Percentiles rank a stretch among this genome's conserved stretches.
These are phyloP conservation scores for Serendipita sp. DNA, from an alignment of 768 basidiomycete genomes.

Conservation along the genomic window DNA sequence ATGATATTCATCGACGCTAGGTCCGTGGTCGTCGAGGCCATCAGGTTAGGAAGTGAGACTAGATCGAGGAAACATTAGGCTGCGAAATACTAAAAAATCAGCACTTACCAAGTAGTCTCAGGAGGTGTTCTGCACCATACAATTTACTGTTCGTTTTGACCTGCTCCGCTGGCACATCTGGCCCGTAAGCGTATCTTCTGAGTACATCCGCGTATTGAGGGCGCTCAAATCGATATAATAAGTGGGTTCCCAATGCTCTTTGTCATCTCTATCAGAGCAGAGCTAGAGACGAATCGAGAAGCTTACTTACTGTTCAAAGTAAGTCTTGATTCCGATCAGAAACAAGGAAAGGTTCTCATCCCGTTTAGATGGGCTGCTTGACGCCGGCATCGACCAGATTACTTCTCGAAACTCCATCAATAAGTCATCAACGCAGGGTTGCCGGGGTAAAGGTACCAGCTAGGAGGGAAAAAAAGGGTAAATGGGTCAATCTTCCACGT, in stretches of 20 bases:
- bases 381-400: conserved; percentile 25
- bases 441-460: conserved; percentile 72
- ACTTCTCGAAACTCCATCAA: conserved; percentile 63
- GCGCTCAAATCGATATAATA: conserved; percentile 92
- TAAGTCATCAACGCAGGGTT: conserved; percentile 60
- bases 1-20: conserved; percentile 68
- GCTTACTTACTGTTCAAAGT: not conserved
- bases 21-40: conserved; percentile 80
- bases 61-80: not conserved
- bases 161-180: conserved; percentile 43
- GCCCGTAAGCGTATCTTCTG: conserved; percentile 56
- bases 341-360: not conserved
- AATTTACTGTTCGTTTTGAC: conserved; percentile 79
- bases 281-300: not conserved
- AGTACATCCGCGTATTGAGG: conserved; percentile 75
- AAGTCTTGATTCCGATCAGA: not conserved
- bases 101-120: conserved; percentile 68
- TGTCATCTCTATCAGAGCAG: conserved; percentile 16
- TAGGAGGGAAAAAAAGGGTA: conserved; percentile 19
- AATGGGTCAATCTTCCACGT: not conserved
- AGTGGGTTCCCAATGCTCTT: conserved; percentile 58
- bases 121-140: conserved; percentile 87
- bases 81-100: conserved; percentile 11
- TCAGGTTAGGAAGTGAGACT: conserved; percentile 89
- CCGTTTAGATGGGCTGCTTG: conserved; percentile 4